Conservation (phyloP, 768 basidiomycete species). For the Postia placenta region DNA sequence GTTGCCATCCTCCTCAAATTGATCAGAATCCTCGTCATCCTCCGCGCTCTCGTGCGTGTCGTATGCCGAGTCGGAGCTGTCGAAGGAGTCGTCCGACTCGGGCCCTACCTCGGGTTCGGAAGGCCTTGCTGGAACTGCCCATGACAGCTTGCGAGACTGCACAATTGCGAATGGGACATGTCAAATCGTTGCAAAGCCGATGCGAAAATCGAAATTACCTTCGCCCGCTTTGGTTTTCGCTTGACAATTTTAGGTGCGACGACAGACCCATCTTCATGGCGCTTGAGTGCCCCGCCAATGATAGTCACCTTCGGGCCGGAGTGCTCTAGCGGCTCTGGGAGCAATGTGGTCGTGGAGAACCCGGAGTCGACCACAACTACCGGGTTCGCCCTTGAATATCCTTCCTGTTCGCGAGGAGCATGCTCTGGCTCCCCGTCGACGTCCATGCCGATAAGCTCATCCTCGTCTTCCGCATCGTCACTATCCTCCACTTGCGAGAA, state of each 20-base stretch:
- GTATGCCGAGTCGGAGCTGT: conserved; percentile 74
- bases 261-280: conserved; percentile 57
- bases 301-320: conserved; percentile 8
- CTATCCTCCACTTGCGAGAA: conserved; percentile 6
- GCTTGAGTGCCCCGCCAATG: conserved; percentile 62
- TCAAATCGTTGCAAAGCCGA: too few relatives aligned
- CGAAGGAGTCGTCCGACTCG: conserved; percentile 58
- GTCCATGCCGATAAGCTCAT: conserved; percentile 23
- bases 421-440: conserved; percentile 22
- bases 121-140: too few relatives aligned
- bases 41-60: conserved; percentile 32
- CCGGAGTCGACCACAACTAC: conserved; percentile 22
- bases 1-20: conserved; percentile 14
- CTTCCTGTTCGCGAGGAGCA: conserved; percentile 11
- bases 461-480: conserved; percentile 25
- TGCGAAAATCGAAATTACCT: conserved; percentile 31
- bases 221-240: conserved; percentile 35
- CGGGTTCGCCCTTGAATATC: conserved; percentile 15
- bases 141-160: background rate
- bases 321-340: conserved; percentile 6
- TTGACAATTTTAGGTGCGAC: conserved; percentile 42
- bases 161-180: conserved; percentile 19
- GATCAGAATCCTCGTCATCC: conserved; percentile 9
- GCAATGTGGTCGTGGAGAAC: conserved; percentile 12
- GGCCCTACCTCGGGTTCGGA: conserved; percentile 22